Evolutionary conservation across 305 asterid species (phyloP), one percentile per base, ranked within the genome.

Genomic region (Plantago lanceolata): DNA sequence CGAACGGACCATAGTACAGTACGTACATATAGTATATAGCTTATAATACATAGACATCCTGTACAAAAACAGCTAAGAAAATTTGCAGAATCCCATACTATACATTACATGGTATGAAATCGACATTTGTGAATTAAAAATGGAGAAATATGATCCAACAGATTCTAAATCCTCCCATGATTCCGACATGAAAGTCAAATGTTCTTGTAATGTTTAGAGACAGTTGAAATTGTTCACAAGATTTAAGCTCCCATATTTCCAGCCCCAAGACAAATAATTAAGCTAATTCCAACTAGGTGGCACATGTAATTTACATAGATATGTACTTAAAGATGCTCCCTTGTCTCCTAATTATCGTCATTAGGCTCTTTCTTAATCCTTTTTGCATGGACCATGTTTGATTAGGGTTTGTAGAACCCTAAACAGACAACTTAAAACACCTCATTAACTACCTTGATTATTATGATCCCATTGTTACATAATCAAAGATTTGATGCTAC

Each of bases 401-500:
- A 61, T 66, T 84, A 84, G 85, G 87, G 81, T 79, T 77, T 77
- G 75, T 63, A 65, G 57, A 67, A 66, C 69, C 68, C 64, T 71
- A 31, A 77, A 61, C 63, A 40, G 80, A 68, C 83, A 70, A 28
- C 21, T 48, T 8, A 18, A 48, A 52, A 54, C 58, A 57, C 55
- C 43, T 19, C 58, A 66, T 69, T 71, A 60, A 64, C 70, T 48
- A 54, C 16, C 69, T 28, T 57, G 57, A 40, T 40, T 11, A 35
- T 47, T 54, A 26, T n/a, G 49, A 2, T 48, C 2, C 8, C 14
- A 3, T 49, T 8, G 16, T 12, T 40, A 12, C 15, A 9, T 40
- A 40, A 14, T 12, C 33, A 53, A 14, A 54, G 59, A 54, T 40
- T 40, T 40, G 45, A 40, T 40, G 45, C 45, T 40, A 40, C 45